These are phyloP conservation scores for Fraxinus latifolia DNA, from an alignment of 305 asterid species.

Conservation along the genomic window DNA sequence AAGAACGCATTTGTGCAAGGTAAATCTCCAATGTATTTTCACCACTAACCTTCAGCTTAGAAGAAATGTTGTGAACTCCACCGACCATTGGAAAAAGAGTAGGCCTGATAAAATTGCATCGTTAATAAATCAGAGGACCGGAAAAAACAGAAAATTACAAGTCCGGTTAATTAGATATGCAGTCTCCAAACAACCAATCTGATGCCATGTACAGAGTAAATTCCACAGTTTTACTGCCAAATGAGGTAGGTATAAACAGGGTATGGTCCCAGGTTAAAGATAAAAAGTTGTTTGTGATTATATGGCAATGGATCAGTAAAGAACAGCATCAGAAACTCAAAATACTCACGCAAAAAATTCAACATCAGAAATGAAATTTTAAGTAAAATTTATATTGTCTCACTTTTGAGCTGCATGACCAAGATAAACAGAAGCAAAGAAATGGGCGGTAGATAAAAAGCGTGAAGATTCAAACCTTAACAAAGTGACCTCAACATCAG, in stretches of 20 bases:
- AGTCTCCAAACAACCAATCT: slow-evolving; percentile 4
- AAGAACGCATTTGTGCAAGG: slow-evolving; percentile 14
- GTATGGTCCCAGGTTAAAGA: background rate
- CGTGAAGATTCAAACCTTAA: slow-evolving; percentile 44
- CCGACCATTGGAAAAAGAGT: slow-evolving; percentile 32
- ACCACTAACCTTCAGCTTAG: slow-evolving; percentile 58
- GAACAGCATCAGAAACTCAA: background rate
- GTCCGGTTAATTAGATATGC: slow-evolving; percentile 15
- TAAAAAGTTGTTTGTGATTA: background rate
- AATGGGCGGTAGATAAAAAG: slow-evolving; percentile 13
- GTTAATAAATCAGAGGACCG: slow-evolving; percentile 23
- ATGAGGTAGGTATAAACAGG: background rate
- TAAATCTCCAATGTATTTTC: slow-evolving; percentile 8
- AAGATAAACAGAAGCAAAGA: background rate
- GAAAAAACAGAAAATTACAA: slow-evolving; percentile 3
- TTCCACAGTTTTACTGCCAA: background rate
- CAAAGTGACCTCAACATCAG: slow-evolving; percentile 40
- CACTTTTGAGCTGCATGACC: slow-evolving; percentile 3
- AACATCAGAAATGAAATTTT: background rate
- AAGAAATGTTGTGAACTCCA: slow-evolving; percentile 45
- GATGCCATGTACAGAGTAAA: slow-evolving; percentile 1
- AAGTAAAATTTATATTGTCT: slow-evolving; percentile 4
- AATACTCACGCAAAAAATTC: background rate
- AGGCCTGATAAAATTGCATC: slow-evolving; percentile 52
- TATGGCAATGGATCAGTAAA: background rate